These are phyloP conservation scores for Fusarium gaditjirri DNA, from an alignment of 2,329 filamentous ascomycete genomes.

Conservation along the genomic window DNA sequence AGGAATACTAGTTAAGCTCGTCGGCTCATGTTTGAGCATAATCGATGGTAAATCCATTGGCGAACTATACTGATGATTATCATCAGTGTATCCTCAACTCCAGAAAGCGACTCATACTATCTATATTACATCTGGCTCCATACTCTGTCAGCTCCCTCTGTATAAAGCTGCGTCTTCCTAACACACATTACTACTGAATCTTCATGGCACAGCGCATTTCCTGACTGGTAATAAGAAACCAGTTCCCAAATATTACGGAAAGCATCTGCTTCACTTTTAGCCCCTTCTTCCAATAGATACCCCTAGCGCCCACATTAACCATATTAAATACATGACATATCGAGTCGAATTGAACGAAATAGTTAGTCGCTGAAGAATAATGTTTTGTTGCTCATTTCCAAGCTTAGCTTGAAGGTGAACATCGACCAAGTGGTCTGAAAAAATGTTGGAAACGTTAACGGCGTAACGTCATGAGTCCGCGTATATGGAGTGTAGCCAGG, in stretches of 20 bases:
- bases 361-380: not conserved
- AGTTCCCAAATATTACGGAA: slow-evolving; percentile 47
- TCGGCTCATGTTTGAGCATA: not conserved
- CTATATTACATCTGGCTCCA: slow-evolving; percentile 24
- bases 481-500: slow-evolving; percentile 11
- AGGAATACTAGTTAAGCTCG: not conserved
- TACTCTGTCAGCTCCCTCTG: slow-evolving; percentile 26
- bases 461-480: slow-evolving; percentile 34
- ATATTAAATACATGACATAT: slow-evolving; percentile 27
- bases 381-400: slow-evolving; percentile 5
- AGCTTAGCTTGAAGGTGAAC: slow-evolving; percentile 2
- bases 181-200: slow-evolving; percentile 1
- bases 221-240: slow-evolving; percentile 41
- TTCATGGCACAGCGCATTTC: not conserved
- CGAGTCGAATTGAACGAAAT: slow-evolving; percentile 7
- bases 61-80: not conserved
- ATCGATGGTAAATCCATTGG: not conserved
- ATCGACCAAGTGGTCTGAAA: not conserved
- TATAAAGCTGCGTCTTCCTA: slow-evolving; percentile 27
- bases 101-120: slow-evolving; percentile 5
- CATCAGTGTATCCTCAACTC: not conserved
- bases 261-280: slow-evolving; percentile 36
- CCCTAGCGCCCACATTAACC: slow-evolving; percentile 34
- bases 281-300: slow-evolving; percentile 28
- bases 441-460: slow-evolving; percentile 36